Evolutionary conservation across 2,329 filamentous ascomycete genomes (phyloP), one percentile per base, ranked within the genome.

Genomic region (Claviceps quebecensis): DNA sequence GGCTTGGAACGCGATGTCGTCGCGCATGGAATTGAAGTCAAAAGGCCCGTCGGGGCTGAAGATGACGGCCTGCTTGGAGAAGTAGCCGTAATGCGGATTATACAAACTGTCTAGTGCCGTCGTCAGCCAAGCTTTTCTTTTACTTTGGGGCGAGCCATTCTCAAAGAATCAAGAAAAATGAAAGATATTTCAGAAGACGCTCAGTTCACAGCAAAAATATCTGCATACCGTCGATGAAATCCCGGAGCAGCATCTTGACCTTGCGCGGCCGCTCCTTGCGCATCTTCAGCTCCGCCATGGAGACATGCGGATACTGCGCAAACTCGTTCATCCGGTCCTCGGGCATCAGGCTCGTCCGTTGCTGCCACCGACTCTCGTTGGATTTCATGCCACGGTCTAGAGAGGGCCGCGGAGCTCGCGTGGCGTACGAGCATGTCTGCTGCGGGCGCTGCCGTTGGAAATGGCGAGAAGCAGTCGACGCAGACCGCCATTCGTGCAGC

Each of bases 241-340:
- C 94, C 57, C 94, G 80, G 65, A 94, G 86, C 62, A 96, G 72
- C 93, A 98, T 98, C 78, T 95, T 96, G 58, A 95, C 90, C 66
- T 86, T 78, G 62, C 79, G 80, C 45, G 93, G 93, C 61, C 93
- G 75, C 63, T 95, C 84, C 50, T 72, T 82, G 50, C 86, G 77
- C 57, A 69, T 72, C 58, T 84, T 82, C 58, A 98, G 71, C 55
- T 88, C 83, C 57, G 84, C 76, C n/a, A 88, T 80, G 8, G 89
- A 95, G 47, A 98, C 85, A 63, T 84, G 81, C 0, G 93, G 90
- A 62, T 87, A 95, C 61, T 79, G 76, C 55, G 81, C 77, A 65
- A 90, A 90, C 67, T 97, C 90, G 46, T 87, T 81, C 2, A 77
- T 75, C 67, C 87, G 83, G 63, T 98, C 87, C 52, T 77, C 72